Evolutionary conservation across 2,329 filamentous ascomycete genomes (phyloP).

Genomic region (Microsporum ferrugineum): DNA sequence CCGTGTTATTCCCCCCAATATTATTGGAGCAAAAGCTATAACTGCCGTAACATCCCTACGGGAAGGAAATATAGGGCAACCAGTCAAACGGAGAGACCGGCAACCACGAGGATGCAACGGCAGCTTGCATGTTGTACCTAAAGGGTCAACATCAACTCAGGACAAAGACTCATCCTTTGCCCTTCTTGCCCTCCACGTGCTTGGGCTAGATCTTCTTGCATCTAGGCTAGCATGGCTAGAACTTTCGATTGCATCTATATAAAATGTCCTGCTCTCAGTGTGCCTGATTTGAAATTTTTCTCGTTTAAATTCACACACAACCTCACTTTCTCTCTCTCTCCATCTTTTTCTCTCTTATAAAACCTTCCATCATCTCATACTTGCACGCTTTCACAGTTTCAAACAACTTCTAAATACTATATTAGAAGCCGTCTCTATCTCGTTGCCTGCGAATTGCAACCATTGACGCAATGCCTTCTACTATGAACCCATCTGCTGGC

Average conservation of each 20-base stretch:
- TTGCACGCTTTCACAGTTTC: background rate
- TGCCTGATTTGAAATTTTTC: background rate
- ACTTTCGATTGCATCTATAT: background rate
- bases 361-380: background rate
- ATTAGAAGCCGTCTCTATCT: background rate
- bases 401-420: too few relatives aligned
- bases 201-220: background rate
- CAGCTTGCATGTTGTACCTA: background rate
- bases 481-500: background rate
- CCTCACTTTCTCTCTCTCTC: background rate
- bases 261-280: background rate
- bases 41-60: background rate
- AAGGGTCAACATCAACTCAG: background rate
- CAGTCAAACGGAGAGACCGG: background rate
- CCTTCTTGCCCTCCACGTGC: background rate
- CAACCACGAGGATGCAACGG: background rate
- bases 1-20: background rate
- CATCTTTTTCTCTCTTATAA: background rate
- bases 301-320: conserved; percentile 1
- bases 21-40: background rate
- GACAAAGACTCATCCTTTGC: background rate
- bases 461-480: background rate
- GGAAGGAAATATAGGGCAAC: conserved; percentile 1
- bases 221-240: background rate
- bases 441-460: background rate